Evolutionary conservation across 2,329 filamentous ascomycete genomes (phyloP).

Genomic region (Fusarium continuum): DNA sequence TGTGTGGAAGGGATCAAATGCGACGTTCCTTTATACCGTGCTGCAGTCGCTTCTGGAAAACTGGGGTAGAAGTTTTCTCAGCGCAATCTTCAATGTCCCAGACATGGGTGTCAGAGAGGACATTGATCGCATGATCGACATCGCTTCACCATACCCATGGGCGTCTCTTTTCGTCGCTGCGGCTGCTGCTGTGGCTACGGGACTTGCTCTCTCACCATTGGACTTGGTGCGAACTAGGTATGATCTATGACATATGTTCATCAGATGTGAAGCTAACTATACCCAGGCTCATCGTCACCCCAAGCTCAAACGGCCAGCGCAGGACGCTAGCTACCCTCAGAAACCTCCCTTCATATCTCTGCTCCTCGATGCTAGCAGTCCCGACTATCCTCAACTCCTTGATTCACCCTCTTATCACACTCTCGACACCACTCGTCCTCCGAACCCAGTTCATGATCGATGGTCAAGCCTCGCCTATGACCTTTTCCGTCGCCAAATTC

Average conservation of each 20-base stretch:
- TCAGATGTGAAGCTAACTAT: slow-evolving; percentile 42
- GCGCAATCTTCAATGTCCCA: slow-evolving; percentile 88
- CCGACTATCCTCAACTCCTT: slow-evolving; percentile 90
- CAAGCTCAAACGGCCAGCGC: slow-evolving; percentile 76
- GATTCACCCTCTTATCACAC: slow-evolving; percentile 82
- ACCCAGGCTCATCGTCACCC: slow-evolving; percentile 80
- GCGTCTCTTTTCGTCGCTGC: slow-evolving; percentile 79
- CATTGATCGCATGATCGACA: slow-evolving; percentile 76
- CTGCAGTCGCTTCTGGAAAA: slow-evolving; percentile 88
- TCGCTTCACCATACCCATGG: slow-evolving; percentile 83
- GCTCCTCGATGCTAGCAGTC: slow-evolving; percentile 74
- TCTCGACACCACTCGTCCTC: slow-evolving; percentile 84
- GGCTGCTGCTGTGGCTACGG: slow-evolving; percentile 73
- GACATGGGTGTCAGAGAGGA: slow-evolving; percentile 81
- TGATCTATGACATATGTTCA: not conserved
- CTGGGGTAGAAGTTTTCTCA: slow-evolving; percentile 90
- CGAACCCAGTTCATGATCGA: slow-evolving; percentile 87
- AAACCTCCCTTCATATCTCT: slow-evolving; percentile 79
- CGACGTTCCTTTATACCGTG: slow-evolving; percentile 90
- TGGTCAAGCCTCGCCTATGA: slow-evolving; percentile 79
- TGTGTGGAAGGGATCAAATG: slow-evolving; percentile 93
- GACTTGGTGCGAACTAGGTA: slow-evolving; percentile 85
- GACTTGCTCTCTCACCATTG: slow-evolving; percentile 83
- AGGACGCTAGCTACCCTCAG: slow-evolving; percentile 82
- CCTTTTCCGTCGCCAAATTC: slow-evolving; percentile 86